These are phyloP conservation scores for Luvunga scandens DNA, from an alignment of 345 rosid genomes.

Conservation along the genomic window DNA sequence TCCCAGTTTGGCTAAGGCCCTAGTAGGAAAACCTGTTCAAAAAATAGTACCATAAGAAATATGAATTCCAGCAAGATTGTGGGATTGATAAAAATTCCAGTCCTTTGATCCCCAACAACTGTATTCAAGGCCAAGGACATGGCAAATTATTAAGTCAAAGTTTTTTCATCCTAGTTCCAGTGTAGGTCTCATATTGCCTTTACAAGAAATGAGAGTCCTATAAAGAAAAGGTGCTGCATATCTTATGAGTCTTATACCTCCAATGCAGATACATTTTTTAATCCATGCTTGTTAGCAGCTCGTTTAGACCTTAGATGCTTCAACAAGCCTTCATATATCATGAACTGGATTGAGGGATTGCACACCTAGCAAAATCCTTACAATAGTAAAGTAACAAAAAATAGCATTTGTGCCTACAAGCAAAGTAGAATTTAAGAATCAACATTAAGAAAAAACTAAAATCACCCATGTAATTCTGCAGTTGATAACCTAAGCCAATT, in stretches of 20 bases:
- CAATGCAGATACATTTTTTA: slow-evolving; percentile 47
- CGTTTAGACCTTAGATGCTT: slow-evolving; percentile 51
- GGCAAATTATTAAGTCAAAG: background rate
- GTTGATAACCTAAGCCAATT: background rate
- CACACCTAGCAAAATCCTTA: slow-evolving; percentile 44
- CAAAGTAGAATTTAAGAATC: background rate
- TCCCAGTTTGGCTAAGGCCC: slow-evolving; percentile 72
- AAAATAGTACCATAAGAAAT: background rate
- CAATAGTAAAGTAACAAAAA: slow-evolving; percentile 12
- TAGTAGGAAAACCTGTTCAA: slow-evolving; percentile 48
- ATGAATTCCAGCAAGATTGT: background rate
- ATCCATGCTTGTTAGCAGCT: slow-evolving; percentile 32
- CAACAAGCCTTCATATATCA: slow-evolving; percentile 62
- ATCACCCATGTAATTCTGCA: background rate
- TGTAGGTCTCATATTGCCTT: background rate
- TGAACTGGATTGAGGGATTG: slow-evolving; percentile 74
- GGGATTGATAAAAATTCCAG: background rate
- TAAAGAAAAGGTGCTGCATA: slow-evolving; percentile 1
- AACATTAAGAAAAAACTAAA: background rate
- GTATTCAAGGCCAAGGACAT: background rate
- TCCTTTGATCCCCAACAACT: background rate
- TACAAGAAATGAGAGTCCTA: background rate
- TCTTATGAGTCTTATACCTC: slow-evolving; percentile 37
- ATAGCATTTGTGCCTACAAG: slow-evolving; percentile 32
- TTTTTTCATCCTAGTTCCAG: background rate